phyloP scores from a whole-genome alignment of 805 yeast genomes.

The Barnettozyma vustinii region DNA sequence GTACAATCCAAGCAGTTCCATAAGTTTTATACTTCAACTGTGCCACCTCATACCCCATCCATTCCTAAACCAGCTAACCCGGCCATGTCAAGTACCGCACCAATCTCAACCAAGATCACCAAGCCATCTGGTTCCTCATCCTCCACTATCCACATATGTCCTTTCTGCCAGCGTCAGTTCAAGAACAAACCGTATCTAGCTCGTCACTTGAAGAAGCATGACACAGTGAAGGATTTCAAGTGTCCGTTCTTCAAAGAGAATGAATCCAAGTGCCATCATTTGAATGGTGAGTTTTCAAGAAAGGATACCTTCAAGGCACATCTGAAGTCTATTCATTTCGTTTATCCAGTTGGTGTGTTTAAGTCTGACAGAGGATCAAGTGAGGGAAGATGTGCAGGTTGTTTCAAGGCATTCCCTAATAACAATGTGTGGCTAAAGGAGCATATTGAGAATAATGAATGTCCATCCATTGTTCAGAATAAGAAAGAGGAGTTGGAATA shows the following conservation, averaged over 20 bases:
- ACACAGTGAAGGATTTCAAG: slow-evolving; percentile 64
- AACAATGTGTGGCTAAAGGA: slow-evolving; percentile 64
- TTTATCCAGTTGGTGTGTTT: slow-evolving; percentile 66
- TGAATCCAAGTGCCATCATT: slow-evolving; percentile 47
- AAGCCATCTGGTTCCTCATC: slow-evolving; percentile 12
- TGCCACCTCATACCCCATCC: neutral
- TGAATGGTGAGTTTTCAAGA: slow-evolving; percentile 66
- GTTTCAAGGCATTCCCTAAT: slow-evolving; percentile 48
- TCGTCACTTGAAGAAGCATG: slow-evolving; percentile 79
- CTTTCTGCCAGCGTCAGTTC: slow-evolving; percentile 65
- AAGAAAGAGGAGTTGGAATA: neutral
- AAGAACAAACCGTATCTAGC: slow-evolving; percentile 76
- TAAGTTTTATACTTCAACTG: slow-evolving; percentile 15
- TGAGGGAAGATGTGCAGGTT: slow-evolving; percentile 63
- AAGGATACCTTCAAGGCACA: slow-evolving; percentile 81
- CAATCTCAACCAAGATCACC: slow-evolving; percentile 3
- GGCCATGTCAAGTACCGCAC: neutral
- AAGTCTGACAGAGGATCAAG: slow-evolving; percentile 56
- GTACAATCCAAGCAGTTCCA: slow-evolving; percentile 16
- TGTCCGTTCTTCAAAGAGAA: slow-evolving; percentile 61
- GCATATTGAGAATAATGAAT: slow-evolving; percentile 59
- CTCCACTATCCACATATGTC: slow-evolving; percentile 37
- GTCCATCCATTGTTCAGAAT: slow-evolving; percentile 28
- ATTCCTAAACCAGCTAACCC: slow-evolving; percentile 2
- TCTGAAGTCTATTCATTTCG: slow-evolving; percentile 70